Percentiles rank a stretch among this genome's conserved stretches.
Conservation (phyloP, 345 rosid genomes). For the Lumnitzera littorea region DNA sequence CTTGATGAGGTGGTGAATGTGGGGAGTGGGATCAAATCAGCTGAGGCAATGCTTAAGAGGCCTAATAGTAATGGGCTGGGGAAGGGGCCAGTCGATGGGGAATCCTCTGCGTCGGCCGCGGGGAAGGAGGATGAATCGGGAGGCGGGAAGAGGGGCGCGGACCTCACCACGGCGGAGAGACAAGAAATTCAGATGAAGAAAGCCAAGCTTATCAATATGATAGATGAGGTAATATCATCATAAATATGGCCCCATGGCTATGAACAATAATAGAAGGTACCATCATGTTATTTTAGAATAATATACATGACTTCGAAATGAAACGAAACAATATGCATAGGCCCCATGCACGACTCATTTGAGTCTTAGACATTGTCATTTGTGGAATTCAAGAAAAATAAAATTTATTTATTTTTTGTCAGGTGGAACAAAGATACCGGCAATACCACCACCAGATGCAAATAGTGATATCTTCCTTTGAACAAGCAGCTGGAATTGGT, state of each 20-base stretch:
- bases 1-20: conserved; percentile 91
- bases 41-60: conserved; percentile 35
- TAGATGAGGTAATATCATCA: conserved; percentile 61
- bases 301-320: no score
- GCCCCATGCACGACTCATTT: no score
- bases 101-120: conserved; percentile 29
- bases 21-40: conserved; percentile 28
- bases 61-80: conserved; percentile 14
- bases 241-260: no score
- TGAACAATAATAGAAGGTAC: no score
- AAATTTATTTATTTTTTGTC: not conserved
- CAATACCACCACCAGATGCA: conserved; percentile 98
- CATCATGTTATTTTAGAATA: no score
- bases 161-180: conserved; percentile 74
- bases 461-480: conserved; percentile 74
- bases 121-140: conserved; percentile 26
- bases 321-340: no score
- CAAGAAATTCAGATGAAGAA: conserved; percentile 99
- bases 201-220: conserved; percentile 84
- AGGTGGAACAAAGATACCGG: conserved; percentile 98
- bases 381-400: no score
- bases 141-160: conserved; percentile 42
- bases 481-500: conserved; percentile 80
- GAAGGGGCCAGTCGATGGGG: conserved; percentile 28
- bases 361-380: no score